Percentiles rank a stretch among this genome's conserved stretches.
phyloP scores from a whole-genome alignment of 495 filamentous ascomycete species.

The Pyrenopolyporus hunteri region DNA sequence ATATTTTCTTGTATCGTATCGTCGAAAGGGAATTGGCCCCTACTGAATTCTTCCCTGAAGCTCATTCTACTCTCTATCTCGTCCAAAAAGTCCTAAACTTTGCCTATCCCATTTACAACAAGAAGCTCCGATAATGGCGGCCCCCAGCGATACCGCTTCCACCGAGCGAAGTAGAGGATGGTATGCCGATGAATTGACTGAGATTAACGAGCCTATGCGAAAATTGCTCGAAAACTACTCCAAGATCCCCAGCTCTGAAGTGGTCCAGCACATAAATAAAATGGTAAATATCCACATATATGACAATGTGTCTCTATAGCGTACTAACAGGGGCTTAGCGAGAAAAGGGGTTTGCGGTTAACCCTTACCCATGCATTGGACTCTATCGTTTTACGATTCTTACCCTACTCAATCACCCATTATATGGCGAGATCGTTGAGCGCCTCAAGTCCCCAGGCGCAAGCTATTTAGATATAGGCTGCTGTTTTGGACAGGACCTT shows the following conservation, averaged over 20 bases:
- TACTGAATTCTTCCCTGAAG: too few species aligned
- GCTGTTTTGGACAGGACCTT: constrained; percentile 55
- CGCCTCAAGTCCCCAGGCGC: constrained; percentile 15
- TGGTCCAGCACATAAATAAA: constrained; percentile 34
- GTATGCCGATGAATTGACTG: constrained; percentile 22
- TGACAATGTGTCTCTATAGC: background rate
- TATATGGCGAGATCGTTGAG: constrained; percentile 29
- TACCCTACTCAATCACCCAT: constrained; percentile 21
- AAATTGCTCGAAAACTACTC: constrained; percentile 39
- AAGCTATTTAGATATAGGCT: constrained; percentile 53
- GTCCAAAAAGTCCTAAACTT: too few species aligned
- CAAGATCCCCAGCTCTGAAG: constrained; percentile 33
- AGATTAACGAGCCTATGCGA: constrained; percentile 33
- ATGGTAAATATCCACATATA: constrained; percentile 28
- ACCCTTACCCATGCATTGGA: constrained; percentile 50
- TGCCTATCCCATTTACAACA: too few species aligned
- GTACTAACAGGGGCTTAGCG: constrained; percentile 32
- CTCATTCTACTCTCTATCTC: too few species aligned
- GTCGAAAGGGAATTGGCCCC: too few species aligned
- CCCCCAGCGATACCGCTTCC: constrained; percentile 7
- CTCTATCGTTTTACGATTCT: constrained; percentile 43
- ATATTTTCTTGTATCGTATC: too few species aligned
- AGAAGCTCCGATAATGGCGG: too few species aligned
- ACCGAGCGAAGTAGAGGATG: constrained; percentile 12
- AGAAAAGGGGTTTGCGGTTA: constrained; percentile 42